Conservation (phyloP, 2,329 filamentous ascomycete species). For the Colletotrichum euphorbiae region DNA sequence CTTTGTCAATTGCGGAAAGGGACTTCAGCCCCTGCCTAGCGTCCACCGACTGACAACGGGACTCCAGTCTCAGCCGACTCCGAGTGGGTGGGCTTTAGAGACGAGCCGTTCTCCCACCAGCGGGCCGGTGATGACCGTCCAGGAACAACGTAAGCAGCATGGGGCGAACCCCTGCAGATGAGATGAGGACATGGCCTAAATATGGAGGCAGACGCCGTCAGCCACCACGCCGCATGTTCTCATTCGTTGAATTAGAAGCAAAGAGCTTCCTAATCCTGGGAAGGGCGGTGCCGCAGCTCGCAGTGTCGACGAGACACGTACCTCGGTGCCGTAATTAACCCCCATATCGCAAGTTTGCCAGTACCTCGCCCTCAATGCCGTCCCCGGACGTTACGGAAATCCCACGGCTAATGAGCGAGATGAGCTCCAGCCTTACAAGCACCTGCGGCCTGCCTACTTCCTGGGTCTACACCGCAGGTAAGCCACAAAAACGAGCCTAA, state of each 20-base stretch:
- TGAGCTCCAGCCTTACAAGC: conserved; percentile 13
- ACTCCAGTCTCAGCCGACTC: conserved; percentile 34
- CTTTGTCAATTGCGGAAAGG: not conserved
- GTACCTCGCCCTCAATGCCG: conserved; percentile 6
- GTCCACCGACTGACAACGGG: conserved; percentile 1
- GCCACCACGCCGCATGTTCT: conserved; percentile 28
- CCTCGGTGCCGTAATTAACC: not conserved
- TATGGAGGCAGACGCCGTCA: conserved; percentile 35
- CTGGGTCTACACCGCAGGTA: conserved; percentile 36
- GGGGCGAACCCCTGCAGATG: conserved; percentile 14
- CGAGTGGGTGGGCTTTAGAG: conserved; percentile 5
- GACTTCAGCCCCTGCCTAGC: conserved; percentile 18
- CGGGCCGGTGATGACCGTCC: conserved; percentile 9
- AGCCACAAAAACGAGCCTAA: conserved; percentile 21
- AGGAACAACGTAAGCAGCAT: conserved; percentile 25
- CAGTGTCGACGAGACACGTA: conserved; percentile 18
- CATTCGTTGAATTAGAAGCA: conserved; percentile 7
- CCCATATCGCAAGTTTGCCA: conserved; percentile 2
- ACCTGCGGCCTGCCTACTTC: too few species aligned
- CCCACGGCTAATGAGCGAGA: not conserved
- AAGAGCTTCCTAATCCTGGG: not conserved
- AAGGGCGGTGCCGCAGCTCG: conserved; percentile 22
- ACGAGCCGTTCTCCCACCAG: conserved; percentile 1
- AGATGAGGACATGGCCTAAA: conserved; percentile 26
- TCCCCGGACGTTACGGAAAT: not conserved